Evolutionary conservation across 148 eudicot genomes (phyloP), one percentile per base, ranked within the genome.

Genomic region (Vaccinium myrtillus): DNA sequence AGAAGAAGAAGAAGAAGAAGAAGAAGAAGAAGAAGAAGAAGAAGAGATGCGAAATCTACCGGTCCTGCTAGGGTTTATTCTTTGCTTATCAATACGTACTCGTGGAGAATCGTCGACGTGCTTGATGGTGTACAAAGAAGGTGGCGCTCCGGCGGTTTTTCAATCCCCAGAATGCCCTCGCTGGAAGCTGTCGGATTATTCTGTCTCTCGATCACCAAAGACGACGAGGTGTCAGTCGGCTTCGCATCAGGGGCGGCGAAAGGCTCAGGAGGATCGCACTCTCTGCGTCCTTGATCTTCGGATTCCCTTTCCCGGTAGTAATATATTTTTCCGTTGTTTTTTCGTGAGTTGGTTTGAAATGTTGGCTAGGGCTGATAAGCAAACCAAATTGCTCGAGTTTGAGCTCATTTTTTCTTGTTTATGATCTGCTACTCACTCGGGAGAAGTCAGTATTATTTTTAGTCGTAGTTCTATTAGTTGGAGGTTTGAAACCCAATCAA

Each of bases 101-200:
- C 75, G 63, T 69, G 93, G 90, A 43, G 99, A 97, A 89, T 95
- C 99, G 21, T 87, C 92, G 49, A 90, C 91, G 67, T 97, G 99
- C 87, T 85, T 94, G 87, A 85, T 81, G 89, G 98, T 95, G 67
- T 97, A 97, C 93, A 90, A 84, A 56, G 93, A 94, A 83, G 99
- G 99, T 71, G 99, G 99, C 82, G 98, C 99, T 55, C 95, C 96
- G 80, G 99, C 98, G 80, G 98, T 97, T 69, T 94, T 97, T 80
- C 88, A 91, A 81, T 97, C 98, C 80, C 98, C 99, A 18, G 95
- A 95, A 87, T 97, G 99, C 88, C 98, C 98, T 83, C 94, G 94
- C 25, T 97, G 99, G 99, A 91, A 88, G 86, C 93, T 92, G 8
- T 86, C 95, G 19, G 86, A 89, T 77, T 80, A 83, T 69, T 69